A percentile compares a stretch with the other conserved stretches of the same genome.
These are phyloP conservation scores for Avena atlantica DNA, from an alignment of 176 grass and related monocot species.

Conservation along the genomic window DNA sequence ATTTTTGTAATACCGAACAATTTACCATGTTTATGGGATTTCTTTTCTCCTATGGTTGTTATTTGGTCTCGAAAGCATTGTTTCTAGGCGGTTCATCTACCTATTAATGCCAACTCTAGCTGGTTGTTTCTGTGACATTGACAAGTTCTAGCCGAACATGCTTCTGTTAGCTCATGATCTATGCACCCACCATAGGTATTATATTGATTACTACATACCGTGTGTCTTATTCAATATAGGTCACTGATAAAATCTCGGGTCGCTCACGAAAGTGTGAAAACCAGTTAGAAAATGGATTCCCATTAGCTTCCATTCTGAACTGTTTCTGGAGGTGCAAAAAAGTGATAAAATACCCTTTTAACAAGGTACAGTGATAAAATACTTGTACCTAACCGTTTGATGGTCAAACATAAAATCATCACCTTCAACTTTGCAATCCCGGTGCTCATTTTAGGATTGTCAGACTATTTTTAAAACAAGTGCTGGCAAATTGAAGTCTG, in stretches of 20 bases:
- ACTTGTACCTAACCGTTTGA: background rate
- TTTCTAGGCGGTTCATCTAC: background rate
- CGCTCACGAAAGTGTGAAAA: background rate
- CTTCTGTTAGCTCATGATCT: background rate
- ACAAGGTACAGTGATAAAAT: background rate
- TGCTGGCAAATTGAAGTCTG: background rate
- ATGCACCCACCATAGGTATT: background rate
- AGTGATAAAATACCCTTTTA: background rate
- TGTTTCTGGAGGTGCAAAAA: background rate
- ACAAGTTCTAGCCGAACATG: background rate
- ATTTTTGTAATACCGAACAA: background rate
- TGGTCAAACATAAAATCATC: background rate
- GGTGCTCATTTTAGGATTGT: background rate
- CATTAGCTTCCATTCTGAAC: background rate
- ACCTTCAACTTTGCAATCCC: background rate
- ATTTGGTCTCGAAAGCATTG: background rate
- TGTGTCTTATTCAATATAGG: background rate
- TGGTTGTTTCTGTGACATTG: slow-evolving; percentile 5
- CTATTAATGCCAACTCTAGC: background rate
- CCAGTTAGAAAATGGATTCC: background rate
- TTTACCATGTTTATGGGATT: background rate
- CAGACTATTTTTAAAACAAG: background rate
- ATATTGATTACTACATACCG: background rate
- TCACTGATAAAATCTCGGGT: background rate
- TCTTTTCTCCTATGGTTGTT: background rate